Conservation (phyloP, 345 rosid species). For the Xanthoceras sorbifolium region DNA sequence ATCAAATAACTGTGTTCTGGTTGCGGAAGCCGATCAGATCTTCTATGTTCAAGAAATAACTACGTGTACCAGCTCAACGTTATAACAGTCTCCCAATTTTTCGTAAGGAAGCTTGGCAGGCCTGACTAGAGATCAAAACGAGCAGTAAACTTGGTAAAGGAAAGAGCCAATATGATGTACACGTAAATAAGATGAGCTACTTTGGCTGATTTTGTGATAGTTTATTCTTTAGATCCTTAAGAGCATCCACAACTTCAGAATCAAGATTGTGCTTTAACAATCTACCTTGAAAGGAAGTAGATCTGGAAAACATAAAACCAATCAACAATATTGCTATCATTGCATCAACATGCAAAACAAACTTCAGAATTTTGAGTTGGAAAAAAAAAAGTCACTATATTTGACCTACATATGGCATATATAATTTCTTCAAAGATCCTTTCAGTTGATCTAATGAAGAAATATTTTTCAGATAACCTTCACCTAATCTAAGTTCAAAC, state of each 20-base stretch:
- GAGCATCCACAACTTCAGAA: constrained; percentile 85
- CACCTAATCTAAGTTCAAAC: too few species aligned
- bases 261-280: constrained; percentile 85
- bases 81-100: neutral
- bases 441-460: too few species aligned
- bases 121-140: neutral
- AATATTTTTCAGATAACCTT: too few species aligned
- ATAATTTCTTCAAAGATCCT: too few species aligned
- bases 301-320: constrained; percentile 37
- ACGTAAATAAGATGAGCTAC: constrained; percentile 31
- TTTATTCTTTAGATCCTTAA: constrained; percentile 73
- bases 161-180: neutral
- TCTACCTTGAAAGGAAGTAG: constrained; percentile 79
- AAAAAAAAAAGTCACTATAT: too few species aligned
- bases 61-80: neutral
- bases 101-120: neutral
- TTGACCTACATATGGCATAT: too few species aligned
- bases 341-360: neutral
- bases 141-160: neutral
- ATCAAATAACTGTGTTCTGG: neutral
- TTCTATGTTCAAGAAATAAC: neutral
- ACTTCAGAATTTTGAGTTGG: too few species aligned
- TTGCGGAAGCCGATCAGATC: neutral
- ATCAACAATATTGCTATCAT: neutral
- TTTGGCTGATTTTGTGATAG: constrained; percentile 53